Evolutionary conservation across 208 protist species (phyloP), one percentile per base, ranked within the genome.

Genomic region (Wallacemonas rigidus): DNA sequence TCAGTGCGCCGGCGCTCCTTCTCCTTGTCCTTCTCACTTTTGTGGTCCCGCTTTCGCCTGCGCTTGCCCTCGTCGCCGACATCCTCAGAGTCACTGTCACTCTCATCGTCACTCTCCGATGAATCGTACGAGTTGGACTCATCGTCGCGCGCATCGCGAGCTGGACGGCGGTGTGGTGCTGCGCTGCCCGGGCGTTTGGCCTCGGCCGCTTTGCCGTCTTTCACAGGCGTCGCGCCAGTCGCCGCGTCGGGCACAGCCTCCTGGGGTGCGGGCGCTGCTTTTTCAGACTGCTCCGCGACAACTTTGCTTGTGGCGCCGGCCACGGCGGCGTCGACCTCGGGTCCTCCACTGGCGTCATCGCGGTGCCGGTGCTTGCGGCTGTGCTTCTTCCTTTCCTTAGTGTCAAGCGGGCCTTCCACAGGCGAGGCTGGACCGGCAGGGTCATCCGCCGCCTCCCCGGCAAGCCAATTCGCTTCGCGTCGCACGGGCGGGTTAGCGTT

Each of bases 61-160:
- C 15, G 53, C 60, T 68, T 40, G 69, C 73, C 9, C 57, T 69
- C 69, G 56, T 81, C 14, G 40, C 78, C 76, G 7, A 73, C 67
- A 15, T 48, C 57, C 41, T 60, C 47, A 9, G 73, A 68, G 9
- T 69, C 57, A 47, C 68, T 74, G 9, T 5, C 7, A n/a, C 53
- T 58, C 26, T 58, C 53, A n/a, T 76, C 72, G 17, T 69, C 57
- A 53, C 68, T 74, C 9, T 67, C 61, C 44, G 35, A 43, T n/a
- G n/a, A 41, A n/a, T 45, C 35, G 53, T 58, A 14, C 67, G 67
- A 6, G 43, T 35, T 8, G 41, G 17, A 50, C 11, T 67, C 61
- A 15, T 47, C 61, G 6, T 57, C 44, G 51, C 9, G 15, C 44
- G 35, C 64, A 7, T 40, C 1, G n/a, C n/a, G 17, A 39, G 63